A percentile compares a stretch with the other conserved stretches of the same genome.
These are phyloP conservation scores for Raffaelea deltoideospora DNA, from an alignment of 2,329 filamentous ascomycete genomes.

Conservation along the genomic window DNA sequence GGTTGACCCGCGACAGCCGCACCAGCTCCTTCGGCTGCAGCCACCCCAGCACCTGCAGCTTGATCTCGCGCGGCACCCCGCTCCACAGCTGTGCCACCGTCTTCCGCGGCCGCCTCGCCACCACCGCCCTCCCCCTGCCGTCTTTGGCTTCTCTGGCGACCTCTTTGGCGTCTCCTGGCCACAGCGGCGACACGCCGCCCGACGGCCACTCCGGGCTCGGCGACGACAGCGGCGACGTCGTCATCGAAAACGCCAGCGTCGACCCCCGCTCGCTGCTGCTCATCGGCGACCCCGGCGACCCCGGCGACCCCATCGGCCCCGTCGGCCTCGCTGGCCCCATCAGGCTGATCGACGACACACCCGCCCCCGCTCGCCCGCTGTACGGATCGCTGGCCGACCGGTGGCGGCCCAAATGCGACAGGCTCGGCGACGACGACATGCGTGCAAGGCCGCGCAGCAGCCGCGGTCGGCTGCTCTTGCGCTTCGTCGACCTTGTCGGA, in stretches of 20 bases:
- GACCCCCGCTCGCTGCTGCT: too few relatives aligned
- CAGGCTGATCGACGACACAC: constrained; percentile 40
- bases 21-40: constrained; percentile 71
- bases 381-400: constrained; percentile 57
- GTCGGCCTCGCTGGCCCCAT: too few relatives aligned
- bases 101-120: constrained; percentile 22
- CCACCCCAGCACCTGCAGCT: constrained; percentile 61
- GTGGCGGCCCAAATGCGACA: constrained; percentile 47
- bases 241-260: constrained; percentile 42
- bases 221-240: constrained; percentile 15
- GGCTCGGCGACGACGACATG: constrained; percentile 65
- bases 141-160: too few relatives aligned
- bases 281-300: too few relatives aligned
- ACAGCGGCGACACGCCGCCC: too few relatives aligned
- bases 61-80: constrained; percentile 68
- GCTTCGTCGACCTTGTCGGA: too few relatives aligned
- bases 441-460: constrained; percentile 62
- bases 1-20: constrained; percentile 60
- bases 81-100: constrained; percentile 55
- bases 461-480: constrained; percentile 46
- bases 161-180: too few relatives aligned
- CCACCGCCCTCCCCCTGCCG: background rate
- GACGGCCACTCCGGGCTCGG: too few relatives aligned
- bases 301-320: too few relatives aligned
- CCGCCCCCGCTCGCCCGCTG: constrained; percentile 29